Percentiles rank a stretch among this genome's conserved stretches.
These are phyloP conservation scores for Eucalyptus leucophloia DNA, from an alignment of 345 rosid species.

Conservation along the genomic window DNA sequence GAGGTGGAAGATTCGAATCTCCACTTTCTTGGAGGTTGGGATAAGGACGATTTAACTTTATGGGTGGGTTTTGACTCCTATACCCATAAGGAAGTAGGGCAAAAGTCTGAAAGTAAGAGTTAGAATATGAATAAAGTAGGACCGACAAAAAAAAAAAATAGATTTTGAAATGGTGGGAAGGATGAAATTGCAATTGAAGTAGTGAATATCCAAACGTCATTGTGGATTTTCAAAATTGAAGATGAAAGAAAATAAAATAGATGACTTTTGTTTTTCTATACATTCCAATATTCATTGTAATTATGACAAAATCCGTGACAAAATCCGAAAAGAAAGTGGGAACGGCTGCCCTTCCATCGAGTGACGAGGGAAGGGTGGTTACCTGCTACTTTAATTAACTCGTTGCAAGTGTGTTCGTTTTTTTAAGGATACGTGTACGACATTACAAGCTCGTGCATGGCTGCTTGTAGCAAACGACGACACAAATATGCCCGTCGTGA, in stretches of 20 bases:
- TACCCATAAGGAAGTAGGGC: too few species aligned
- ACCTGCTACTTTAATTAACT: neutral
- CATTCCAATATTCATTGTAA: neutral
- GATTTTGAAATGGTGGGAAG: neutral
- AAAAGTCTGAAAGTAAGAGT: too few species aligned
- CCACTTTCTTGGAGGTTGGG: too few species aligned
- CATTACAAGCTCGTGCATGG: neutral
- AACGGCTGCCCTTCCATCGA: neutral
- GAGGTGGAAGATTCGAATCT: too few species aligned
- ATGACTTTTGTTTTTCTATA: too few species aligned
- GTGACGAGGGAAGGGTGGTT: neutral
- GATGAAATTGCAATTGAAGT: neutral
- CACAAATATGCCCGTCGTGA: neutral
- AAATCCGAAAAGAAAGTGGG: neutral
- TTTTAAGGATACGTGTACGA: neutral
- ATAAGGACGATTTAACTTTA: too few species aligned
- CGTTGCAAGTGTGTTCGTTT: neutral
- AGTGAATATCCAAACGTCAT: neutral
- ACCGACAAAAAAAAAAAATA: too few species aligned
- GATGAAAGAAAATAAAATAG: neutral
- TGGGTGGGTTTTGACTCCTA: too few species aligned
- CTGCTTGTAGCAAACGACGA: neutral
- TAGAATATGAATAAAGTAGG: too few species aligned
- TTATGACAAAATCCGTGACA: neutral
- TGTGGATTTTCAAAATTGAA: neutral